phyloP scores from a whole-genome alignment of 2,329 filamentous ascomycete species.

The Leptographium lundbergii region DNA sequence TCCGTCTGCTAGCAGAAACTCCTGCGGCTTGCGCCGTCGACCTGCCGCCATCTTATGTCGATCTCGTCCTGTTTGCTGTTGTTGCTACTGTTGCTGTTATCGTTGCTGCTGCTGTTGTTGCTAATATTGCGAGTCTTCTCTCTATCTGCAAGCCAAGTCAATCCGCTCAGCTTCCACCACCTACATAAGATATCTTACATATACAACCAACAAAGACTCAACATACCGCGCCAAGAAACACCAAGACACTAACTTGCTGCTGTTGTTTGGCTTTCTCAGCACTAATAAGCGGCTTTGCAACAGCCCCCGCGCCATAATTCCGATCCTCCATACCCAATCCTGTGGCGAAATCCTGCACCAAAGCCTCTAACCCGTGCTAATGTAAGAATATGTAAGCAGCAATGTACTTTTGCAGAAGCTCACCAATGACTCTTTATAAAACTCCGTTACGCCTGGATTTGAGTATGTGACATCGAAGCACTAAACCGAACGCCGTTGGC shows the following conservation, averaged over 20 bases:
- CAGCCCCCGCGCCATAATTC: not conserved
- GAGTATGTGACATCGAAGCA: not conserved
- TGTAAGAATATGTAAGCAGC: not conserved
- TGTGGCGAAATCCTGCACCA: not conserved
- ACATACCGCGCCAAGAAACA: not conserved
- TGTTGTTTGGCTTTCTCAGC: not conserved
- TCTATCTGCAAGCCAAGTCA: not conserved
- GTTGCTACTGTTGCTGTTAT: not conserved
- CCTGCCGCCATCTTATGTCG: not conserved
- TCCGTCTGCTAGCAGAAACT: slow-evolving; percentile 43
- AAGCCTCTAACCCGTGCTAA: not conserved
- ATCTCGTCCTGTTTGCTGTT: not conserved
- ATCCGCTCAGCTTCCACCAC: not conserved
- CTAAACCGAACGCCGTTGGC: not conserved
- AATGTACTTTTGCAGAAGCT: not conserved
- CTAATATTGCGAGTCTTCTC: not conserved
- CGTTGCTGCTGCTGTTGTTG: not conserved
- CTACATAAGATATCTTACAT: too few relatives aligned
- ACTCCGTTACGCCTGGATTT: not conserved
- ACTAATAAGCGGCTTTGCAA: not conserved
- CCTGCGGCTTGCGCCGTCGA: slow-evolving; percentile 28
- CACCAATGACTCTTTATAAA: not conserved
- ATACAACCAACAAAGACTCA: not conserved
- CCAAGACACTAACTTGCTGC: not conserved
- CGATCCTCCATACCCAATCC: not conserved